Conservation (phyloP, 1,284 basidiomycete genomes). For the Cryptococcus jaspeensis region DNA sequence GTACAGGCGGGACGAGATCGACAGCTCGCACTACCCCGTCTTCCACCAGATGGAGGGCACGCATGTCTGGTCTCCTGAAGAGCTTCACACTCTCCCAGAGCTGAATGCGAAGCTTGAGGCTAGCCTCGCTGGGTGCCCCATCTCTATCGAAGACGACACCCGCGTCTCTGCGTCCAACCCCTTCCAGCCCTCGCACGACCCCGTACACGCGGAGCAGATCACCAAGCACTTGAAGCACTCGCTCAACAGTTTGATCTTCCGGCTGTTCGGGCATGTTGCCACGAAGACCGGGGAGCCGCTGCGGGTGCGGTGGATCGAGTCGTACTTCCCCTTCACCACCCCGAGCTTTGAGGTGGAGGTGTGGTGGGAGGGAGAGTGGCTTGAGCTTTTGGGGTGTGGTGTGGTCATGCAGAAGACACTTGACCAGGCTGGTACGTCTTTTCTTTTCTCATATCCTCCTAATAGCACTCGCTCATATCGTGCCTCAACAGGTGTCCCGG, state of each 20-base stretch:
- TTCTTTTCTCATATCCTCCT: constrained; percentile 6
- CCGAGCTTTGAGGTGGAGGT: constrained; percentile 99
- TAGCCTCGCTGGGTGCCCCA: constrained; percentile 66
- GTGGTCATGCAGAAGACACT: constrained; percentile 88
- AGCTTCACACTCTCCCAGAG: constrained; percentile 52
- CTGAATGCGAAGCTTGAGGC: constrained; percentile 62
- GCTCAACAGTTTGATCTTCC: constrained; percentile 82
- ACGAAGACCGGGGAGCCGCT: constrained; percentile 62
- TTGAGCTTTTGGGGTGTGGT: constrained; percentile 93
- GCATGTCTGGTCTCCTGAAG: constrained; percentile 61
- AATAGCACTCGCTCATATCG: constrained; percentile 5
- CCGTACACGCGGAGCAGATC: constrained; percentile 66
- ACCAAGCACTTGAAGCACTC: constrained; percentile 85
- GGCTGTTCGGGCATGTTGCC: constrained; percentile 69
- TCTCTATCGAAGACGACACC: constrained; percentile 83
- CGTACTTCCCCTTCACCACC: constrained; percentile 95
- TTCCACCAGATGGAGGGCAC: constrained; percentile 99
- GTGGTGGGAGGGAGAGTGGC: constrained; percentile 93
- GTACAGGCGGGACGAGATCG: constrained; percentile 97
- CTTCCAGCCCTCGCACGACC: constrained; percentile 73
- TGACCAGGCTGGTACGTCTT: constrained; percentile 67
- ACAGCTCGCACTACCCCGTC: constrained; percentile 92
- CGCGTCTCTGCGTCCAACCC: constrained; percentile 74
- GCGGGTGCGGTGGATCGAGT: constrained; percentile 93
- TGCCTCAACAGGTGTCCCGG: constrained; percentile 60